A percentile compares a stretch with the other conserved stretches of the same genome.
Evolutionary conservation across 2,329 filamentous ascomycete species (phyloP).

Genomic region (Periconia sp.): DNA sequence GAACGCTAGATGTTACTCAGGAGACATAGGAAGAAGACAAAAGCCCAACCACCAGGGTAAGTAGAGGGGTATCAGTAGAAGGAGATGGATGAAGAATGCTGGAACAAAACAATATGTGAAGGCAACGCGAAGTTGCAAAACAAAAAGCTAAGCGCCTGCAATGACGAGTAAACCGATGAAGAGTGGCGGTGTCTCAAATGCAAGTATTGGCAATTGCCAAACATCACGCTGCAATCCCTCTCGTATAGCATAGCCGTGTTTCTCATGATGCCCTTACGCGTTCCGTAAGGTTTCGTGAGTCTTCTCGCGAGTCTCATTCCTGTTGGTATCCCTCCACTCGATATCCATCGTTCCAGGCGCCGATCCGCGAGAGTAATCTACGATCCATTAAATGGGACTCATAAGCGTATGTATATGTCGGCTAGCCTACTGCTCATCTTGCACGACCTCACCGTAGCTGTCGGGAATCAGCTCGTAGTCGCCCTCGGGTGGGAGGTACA

Average conservation of each 20-base stretch:
- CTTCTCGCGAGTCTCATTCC: constrained; percentile 19
- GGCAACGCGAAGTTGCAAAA: neutral
- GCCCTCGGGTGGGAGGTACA: constrained; percentile 76
- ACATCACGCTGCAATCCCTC: no score
- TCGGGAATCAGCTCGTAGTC: constrained; percentile 79
- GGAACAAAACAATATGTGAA: neutral
- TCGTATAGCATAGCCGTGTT: no score
- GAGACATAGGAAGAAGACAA: constrained; percentile 8
- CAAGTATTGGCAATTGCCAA: no score
- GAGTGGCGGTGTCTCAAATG: constrained; percentile 3
- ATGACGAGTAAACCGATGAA: neutral
- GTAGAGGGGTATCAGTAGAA: constrained; percentile 18
- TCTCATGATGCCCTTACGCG: no score
- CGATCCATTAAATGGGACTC: constrained; percentile 20
- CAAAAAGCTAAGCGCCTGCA: neutral
- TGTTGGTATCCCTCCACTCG: constrained; percentile 17
- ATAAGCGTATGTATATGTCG: constrained; percentile 1
- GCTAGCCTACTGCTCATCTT: constrained; percentile 42
- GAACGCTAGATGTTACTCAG: no score
- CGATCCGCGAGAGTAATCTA: constrained; percentile 42
- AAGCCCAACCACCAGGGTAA: constrained; percentile 23
- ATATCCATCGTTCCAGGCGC: constrained; percentile 43
- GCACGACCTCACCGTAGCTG: constrained; percentile 25
- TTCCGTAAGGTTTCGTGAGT: no score
- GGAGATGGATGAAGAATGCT: neutral